These are phyloP conservation scores for Pleurotus pulmonarius DNA, from an alignment of 768 basidiomycete genomes.

Conservation along the genomic window DNA sequence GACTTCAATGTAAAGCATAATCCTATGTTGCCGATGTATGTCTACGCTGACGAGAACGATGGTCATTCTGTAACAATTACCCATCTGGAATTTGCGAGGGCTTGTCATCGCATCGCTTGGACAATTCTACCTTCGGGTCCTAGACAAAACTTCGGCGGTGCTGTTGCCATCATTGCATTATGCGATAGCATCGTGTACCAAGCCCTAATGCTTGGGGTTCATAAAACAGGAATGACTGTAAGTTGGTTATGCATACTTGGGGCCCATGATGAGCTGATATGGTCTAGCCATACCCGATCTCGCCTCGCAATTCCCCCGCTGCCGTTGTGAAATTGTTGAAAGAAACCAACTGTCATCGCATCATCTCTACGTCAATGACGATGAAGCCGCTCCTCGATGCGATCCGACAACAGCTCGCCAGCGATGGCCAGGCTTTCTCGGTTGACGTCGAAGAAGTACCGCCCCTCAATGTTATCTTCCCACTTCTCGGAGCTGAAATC, in stretches of 20 bases:
- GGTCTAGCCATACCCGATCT: constrained; percentile 35
- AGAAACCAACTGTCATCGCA: constrained; percentile 31
- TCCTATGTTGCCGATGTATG: constrained; percentile 23
- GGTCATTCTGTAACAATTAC: constrained; percentile 24
- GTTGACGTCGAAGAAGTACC: constrained; percentile 30
- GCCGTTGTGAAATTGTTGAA: constrained; percentile 32
- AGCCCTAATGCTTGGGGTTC: constrained; percentile 32
- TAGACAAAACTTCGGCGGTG: constrained; percentile 18
- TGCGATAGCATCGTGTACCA: constrained; percentile 36
- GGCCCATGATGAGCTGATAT: neutral
- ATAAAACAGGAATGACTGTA: constrained; percentile 31
- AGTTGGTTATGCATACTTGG: constrained; percentile 5
- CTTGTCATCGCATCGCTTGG: constrained; percentile 39
- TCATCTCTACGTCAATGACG: constrained; percentile 25
- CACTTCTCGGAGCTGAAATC: constrained; percentile 33
- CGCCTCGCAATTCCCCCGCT: constrained; percentile 31
- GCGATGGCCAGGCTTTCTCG: constrained; percentile 6
- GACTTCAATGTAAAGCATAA: constrained; percentile 33
- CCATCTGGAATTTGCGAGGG: constrained; percentile 40
- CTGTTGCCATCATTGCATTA: constrained; percentile 33
- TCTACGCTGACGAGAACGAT: constrained; percentile 20
- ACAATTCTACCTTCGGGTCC: constrained; percentile 28
- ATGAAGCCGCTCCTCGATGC: constrained; percentile 19
- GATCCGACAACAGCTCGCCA: constrained; percentile 13
- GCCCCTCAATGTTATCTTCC: constrained; percentile 27